Conservation (phyloP, 2,329 filamentous ascomycete genomes). For the Alternaria tenuissima region DNA sequence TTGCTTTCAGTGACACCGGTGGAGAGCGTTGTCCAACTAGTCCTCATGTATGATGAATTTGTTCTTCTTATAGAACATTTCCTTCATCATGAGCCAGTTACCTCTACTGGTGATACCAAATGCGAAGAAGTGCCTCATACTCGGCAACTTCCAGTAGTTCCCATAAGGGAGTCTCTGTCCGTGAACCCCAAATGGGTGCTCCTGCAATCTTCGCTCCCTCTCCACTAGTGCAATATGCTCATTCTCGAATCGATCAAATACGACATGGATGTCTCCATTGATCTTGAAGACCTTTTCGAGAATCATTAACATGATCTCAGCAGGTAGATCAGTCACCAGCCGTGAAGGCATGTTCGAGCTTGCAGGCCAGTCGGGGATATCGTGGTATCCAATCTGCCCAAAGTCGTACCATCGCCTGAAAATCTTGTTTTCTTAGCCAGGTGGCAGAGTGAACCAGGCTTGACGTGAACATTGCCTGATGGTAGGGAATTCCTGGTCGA, state of each 20-base stretch:
- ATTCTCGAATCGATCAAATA: neutral
- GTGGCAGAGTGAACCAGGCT: neutral
- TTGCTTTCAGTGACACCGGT: neutral
- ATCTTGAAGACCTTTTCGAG: neutral
- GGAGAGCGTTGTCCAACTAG: neutral
- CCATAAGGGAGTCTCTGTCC: neutral
- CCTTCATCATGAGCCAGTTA: neutral
- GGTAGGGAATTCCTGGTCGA: neutral
- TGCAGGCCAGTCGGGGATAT: neutral
- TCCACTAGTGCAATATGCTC: neutral
- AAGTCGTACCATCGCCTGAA: neutral
- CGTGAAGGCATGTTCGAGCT: neutral
- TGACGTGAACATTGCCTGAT: neutral
- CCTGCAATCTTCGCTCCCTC: neutral
- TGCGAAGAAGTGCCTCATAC: neutral
- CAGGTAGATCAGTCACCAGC: neutral
- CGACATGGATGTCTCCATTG: neutral
- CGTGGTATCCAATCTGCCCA: neutral
- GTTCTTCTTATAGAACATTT: neutral
- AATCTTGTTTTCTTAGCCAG: neutral
- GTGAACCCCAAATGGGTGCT: neutral
- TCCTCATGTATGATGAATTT: neutral
- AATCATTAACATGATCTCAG: neutral
- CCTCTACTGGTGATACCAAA: neutral
- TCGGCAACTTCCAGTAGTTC: neutral